Evolutionary conservation across 305 asterid species (phyloP), one percentile per base, ranked within the genome.

Genomic region (Solanum hybrid): DNA sequence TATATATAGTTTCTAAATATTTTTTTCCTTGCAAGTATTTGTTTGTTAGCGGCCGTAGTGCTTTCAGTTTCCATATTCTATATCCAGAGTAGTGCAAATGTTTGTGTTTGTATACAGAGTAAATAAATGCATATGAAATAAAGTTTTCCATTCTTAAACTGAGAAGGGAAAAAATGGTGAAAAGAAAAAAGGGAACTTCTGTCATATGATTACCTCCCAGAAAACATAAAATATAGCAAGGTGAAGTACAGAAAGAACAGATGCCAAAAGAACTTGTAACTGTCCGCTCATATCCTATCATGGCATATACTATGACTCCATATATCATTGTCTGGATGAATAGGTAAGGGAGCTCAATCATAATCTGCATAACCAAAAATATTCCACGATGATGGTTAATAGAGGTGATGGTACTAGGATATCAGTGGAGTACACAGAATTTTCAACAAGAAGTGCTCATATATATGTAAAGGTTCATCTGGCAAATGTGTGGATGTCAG

Each of bases 211-310:
- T 33, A 78, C 45, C 1, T 45, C 1, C 65, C 29, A 93, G 96
- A 51, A 72, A 96, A 89, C 0, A 95, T 94, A 95, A 94, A 96
- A 95, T 95, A 96, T 76, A 95, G 37, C 89, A 96, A 90, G 79
- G 96, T 93, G 95, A 96, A 94, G 37, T 90, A 95, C 97, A 96
- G 93, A 95, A 96, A 95, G 89, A 94, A 94, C 2, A 96, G 92
- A 90, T 91, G 90, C 98, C 98, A 96, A 33, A 93, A 91, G 93
- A 96, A 93, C 92, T 95, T 96, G 31, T 79, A 1, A 34, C 87
- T 10, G 94, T 93, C 97, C 98, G 95, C 3, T 95, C 96, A 31
- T 93, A 96, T 38, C 96, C 98, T 17, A 93, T 93, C 97, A 96
- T 95, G 4, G 96, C 92, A 14, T 94, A 32, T n/a, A 95, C 96